Conservation (phyloP, 2,329 filamentous ascomycete genomes). For the Phaeosphaeria sp. region DNA sequence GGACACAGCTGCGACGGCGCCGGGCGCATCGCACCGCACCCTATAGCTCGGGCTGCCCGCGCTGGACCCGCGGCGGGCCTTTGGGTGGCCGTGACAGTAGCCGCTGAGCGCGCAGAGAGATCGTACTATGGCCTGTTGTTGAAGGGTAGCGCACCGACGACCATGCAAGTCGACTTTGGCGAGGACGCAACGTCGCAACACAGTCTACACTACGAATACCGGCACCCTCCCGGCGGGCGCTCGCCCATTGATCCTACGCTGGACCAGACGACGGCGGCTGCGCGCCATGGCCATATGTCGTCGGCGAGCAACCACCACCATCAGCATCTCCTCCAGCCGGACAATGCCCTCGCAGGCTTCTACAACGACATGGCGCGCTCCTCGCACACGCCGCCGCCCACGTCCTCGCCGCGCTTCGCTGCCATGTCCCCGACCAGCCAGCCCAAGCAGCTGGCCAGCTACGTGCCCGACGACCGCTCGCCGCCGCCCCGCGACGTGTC, state of each 20-base stretch:
- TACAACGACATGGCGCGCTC: constrained; percentile 47
- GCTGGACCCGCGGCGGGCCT: constrained; percentile 21
- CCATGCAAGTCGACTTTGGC: constrained; percentile 49
- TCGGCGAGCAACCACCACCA: constrained; percentile 30
- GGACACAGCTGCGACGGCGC: constrained; percentile 23
- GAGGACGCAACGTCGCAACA: no score
- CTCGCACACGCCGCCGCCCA: constrained; percentile 46
- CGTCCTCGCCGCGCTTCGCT: constrained; percentile 48
- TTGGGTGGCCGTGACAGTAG: background rate
- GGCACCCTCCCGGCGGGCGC: constrained; percentile 37
- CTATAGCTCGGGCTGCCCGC: constrained; percentile 26
- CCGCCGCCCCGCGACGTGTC: constrained; percentile 74
- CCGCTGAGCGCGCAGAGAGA: background rate
- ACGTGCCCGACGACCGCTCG: constrained; percentile 55
- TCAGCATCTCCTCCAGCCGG: constrained; percentile 37
- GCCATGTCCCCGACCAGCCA: constrained; percentile 45
- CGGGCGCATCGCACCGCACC: constrained; percentile 38
- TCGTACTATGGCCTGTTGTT: background rate
- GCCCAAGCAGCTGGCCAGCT: constrained; percentile 40
- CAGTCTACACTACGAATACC: constrained; percentile 48
- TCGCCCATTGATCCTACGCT: constrained; percentile 47
- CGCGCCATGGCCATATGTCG: constrained; percentile 43
- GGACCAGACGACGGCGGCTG: constrained; percentile 38
- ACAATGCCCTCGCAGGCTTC: constrained; percentile 44
- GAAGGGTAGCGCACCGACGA: constrained; percentile 6